Conservation (phyloP, 1,284 basidiomycete species). For the Tilletiopsis washingtonensis region DNA sequence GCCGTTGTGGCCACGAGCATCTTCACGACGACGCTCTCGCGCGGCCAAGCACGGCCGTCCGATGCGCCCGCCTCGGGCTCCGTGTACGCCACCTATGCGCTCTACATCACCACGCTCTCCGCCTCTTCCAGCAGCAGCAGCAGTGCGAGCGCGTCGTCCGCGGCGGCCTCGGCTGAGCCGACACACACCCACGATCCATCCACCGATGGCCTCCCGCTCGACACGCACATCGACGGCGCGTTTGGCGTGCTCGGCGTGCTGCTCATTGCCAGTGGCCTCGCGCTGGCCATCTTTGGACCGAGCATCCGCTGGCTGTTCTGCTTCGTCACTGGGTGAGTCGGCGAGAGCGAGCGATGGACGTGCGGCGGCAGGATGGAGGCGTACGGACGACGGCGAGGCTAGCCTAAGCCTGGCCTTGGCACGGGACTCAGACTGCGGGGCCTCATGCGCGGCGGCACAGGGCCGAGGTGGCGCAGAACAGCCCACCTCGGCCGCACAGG, state of each 20-base stretch:
- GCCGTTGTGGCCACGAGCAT: background rate
- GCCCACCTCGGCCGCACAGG: no score
- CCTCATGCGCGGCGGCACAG: no score
- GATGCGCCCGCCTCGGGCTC: background rate
- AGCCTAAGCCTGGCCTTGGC: no score
- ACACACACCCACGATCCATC: no score
- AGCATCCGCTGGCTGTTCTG: constrained; percentile 24
- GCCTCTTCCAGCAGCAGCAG: background rate
- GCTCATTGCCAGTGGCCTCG: constrained; percentile 79
- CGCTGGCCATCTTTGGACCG: constrained; percentile 80
- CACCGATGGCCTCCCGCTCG: constrained; percentile 16
- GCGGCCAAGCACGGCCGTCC: background rate
- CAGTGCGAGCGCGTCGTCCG: background rate
- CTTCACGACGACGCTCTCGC: background rate
- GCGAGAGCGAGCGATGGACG: no score
- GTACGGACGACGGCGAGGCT: no score
- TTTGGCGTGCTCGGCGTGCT: constrained; percentile 82
- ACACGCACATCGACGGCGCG: constrained; percentile 62
- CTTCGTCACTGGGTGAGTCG: constrained; percentile 16
- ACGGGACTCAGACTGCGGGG: no score
- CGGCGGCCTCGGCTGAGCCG: background rate
- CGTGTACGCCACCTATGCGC: background rate
- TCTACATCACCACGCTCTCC: background rate
- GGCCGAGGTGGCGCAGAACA: no score
- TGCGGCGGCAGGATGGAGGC: no score